Percentiles rank a stretch among this genome's conserved stretches.
These are phyloP conservation scores for Larix kaempferi DNA, from an alignment of 75 land plant species.

Conservation along the genomic window DNA sequence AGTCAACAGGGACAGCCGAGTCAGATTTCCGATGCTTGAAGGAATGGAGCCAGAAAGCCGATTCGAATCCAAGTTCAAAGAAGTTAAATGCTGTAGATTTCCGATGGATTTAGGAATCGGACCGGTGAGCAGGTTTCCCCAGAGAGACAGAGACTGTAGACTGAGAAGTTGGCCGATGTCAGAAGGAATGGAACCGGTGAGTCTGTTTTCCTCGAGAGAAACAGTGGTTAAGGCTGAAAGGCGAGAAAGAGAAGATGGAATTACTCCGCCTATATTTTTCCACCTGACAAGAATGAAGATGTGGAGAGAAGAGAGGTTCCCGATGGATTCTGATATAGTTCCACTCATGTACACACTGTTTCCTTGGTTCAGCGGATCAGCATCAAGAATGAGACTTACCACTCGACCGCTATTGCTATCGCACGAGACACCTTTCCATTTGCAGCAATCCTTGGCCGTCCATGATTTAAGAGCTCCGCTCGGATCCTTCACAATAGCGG, in stretches of 20 bases:
- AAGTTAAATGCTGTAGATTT: background rate
- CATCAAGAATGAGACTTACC: conserved; percentile 2
- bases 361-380: background rate
- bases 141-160: background rate
- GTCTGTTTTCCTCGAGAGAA: background rate
- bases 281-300: background rate
- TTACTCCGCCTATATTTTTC: background rate
- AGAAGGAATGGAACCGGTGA: conserved; percentile 9
- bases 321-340: conserved; percentile 10
- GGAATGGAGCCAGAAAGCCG: background rate
- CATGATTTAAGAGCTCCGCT: conserved; percentile 1
- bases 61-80: background rate
- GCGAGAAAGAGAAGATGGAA: background rate
- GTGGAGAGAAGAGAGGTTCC: conserved; percentile 13
- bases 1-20: background rate
- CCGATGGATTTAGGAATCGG: background rate
- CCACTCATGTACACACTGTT: too few relatives aligned
- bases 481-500: background rate
- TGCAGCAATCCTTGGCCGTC: conserved; percentile 10
- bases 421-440: conserved; percentile 6
- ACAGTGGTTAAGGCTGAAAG: conserved; percentile 8
- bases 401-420: conserved; percentile 1
- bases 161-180: too few relatives aligned
- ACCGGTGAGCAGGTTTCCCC: background rate
- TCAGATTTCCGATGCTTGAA: background rate